Evolutionary conservation across 345 rosid genomes (phyloP), one percentile per base, ranked within the genome.

Genomic region (Eucalyptus viminalis): DNA sequence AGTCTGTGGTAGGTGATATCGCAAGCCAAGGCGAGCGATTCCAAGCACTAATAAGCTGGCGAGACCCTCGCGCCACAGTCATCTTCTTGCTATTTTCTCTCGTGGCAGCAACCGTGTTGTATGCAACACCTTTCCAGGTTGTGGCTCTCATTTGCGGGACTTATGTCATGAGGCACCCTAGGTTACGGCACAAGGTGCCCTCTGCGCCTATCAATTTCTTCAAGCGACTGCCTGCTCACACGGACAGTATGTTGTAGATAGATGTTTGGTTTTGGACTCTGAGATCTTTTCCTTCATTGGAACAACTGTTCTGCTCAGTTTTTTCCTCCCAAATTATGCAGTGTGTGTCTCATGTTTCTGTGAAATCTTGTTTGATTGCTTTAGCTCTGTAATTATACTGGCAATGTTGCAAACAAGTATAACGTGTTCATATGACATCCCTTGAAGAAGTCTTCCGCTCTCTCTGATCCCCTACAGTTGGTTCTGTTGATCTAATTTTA

Each of bases 1-100:
- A 97, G 91, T 94, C 95, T 16, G 98, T 98, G 51, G 98, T 95
- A 56, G 99, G 99, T 50, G 99, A 98, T 89, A 91, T 97, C 44
- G 99, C 99, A 6, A 92, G 97, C 56, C 99, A 98, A 91, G 99
- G 98, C 54, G 99, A 98, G 90, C 92, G 99, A 90, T 60, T 96
- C 89, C 98, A 94, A 49, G 95, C 96, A 67, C 88, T 97, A 45
- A 90, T 97, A 87, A 96, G 97, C 92, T 98, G 99, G 99, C 95
- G 99, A 67, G 99, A 97, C 93, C 97, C 98, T 25, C 95, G 99
- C 13, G 99, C 99, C 29, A 95, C 99, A 8, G 91, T 94, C 15
- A 91, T 97, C 40, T 98, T 94, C 91, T 87, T 96, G 92, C 90
- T 93, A 21, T 91, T 96, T 89, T 96, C 99, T 91, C 88, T 98